Percentiles rank a stretch among this genome's conserved stretches.
phyloP scores from a whole-genome alignment of 2,329 filamentous ascomycete genomes.

The Alternaria postmessia region DNA sequence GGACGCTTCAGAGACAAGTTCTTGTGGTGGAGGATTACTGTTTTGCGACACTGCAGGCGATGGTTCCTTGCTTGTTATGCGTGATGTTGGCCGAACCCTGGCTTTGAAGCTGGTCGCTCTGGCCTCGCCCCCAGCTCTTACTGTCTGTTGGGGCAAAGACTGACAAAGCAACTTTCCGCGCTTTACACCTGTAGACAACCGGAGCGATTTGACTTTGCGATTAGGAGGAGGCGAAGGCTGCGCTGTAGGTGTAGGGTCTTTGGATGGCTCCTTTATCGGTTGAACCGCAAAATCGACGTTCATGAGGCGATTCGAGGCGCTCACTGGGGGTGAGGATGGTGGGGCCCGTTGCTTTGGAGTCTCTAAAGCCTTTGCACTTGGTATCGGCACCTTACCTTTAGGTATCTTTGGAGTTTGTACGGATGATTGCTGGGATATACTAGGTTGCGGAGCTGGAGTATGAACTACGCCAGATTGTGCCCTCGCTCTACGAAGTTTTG shows the following conservation, averaged over 20 bases:
- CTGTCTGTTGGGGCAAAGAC: slow-evolving; percentile 32
- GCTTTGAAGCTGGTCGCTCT: slow-evolving; percentile 1
- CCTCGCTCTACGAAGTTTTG: slow-evolving; percentile 6
- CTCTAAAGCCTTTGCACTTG: slow-evolving; percentile 30
- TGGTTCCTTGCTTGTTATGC: slow-evolving; percentile 9
- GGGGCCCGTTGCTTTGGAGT: slow-evolving; percentile 35
- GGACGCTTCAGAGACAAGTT: neutral
- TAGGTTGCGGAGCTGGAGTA: slow-evolving; percentile 10
- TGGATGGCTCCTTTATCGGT: slow-evolving; percentile 10
- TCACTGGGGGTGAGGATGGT: slow-evolving; percentile 50
- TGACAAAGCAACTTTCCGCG: slow-evolving; percentile 56
- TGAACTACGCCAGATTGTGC: slow-evolving; percentile 1
- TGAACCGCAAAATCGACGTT: slow-evolving; percentile 43
- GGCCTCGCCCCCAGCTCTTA: slow-evolving; percentile 10
- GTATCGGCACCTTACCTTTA: slow-evolving; percentile 36
- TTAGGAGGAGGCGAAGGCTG: slow-evolving; percentile 19
- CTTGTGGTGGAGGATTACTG: neutral
- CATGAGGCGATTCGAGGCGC: slow-evolving; percentile 47
- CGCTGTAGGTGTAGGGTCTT: slow-evolving; percentile 17
- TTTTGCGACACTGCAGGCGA: slow-evolving; percentile 10
- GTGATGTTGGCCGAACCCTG: slow-evolving; percentile 4
- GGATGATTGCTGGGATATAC: slow-evolving; percentile 4
- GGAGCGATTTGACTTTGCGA: slow-evolving; percentile 47
- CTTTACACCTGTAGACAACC: slow-evolving; percentile 49
- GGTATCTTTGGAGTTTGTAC: slow-evolving; percentile 34